phyloP scores from a whole-genome alignment of 2,329 filamentous ascomycete species.

The Paracorniculantispora psalliotae region DNA sequence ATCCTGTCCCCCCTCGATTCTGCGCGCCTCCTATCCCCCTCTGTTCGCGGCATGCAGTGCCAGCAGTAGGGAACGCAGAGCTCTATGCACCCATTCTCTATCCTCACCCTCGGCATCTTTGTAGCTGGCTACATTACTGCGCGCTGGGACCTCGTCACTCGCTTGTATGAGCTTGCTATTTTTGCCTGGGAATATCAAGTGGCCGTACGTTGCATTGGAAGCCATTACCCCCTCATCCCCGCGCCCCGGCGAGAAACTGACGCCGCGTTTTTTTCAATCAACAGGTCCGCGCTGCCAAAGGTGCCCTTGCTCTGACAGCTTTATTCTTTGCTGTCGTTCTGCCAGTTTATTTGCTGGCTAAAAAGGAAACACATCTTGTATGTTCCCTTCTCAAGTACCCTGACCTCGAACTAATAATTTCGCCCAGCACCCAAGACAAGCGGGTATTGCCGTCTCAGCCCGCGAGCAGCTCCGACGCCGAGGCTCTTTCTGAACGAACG shows the following conservation, averaged over 20 bases:
- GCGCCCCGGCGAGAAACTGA: constrained; percentile 1
- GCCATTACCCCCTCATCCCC: neutral
- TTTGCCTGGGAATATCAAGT: constrained; percentile 99
- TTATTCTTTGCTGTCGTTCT: constrained; percentile 82
- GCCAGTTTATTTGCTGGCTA: constrained; percentile 77
- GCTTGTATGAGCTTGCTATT: constrained; percentile 91
- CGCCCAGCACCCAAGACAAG: constrained; percentile 72
- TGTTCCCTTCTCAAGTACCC: constrained; percentile 24
- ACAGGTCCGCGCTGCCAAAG: constrained; percentile 79
- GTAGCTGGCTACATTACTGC: constrained; percentile 99
- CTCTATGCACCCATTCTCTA: constrained; percentile 96
- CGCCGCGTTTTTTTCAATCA: neutral
- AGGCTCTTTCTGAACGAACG: constrained; percentile 72
- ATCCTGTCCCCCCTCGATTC: constrained; percentile 6
- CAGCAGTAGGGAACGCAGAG: constrained; percentile 34
- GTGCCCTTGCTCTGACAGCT: constrained; percentile 74
- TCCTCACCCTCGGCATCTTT: constrained; percentile 95
- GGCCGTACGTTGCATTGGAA: constrained; percentile 57
- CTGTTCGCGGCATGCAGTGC: constrained; percentile 39
- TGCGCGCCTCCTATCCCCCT: constrained; percentile 18
- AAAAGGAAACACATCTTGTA: constrained; percentile 75
- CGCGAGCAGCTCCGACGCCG: constrained; percentile 90
- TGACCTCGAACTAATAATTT: constrained; percentile 17
- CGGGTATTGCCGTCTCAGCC: constrained; percentile 79
- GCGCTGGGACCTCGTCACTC: constrained; percentile 96